Evolutionary conservation across 495 filamentous ascomycete genomes (phyloP).

Genomic region (Tuber borchii): DNA sequence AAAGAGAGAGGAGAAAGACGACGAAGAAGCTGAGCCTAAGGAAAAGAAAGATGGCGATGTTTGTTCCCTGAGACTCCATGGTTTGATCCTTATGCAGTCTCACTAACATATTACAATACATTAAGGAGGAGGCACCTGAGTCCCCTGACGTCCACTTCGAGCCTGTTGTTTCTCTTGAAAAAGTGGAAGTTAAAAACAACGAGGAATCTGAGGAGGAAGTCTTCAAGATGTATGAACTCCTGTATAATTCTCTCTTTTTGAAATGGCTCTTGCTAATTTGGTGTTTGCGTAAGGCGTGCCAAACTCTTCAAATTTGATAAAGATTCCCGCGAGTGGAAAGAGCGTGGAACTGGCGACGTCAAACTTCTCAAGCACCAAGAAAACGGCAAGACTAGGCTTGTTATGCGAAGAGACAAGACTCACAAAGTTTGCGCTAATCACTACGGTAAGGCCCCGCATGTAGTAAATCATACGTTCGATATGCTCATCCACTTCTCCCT

Average conservation of each 20-base stretch:
- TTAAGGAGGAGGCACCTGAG: slow-evolving; percentile 65
- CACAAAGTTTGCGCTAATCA: slow-evolving; percentile 99
- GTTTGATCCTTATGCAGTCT: neutral
- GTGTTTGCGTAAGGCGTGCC: slow-evolving; percentile 52
- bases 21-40: slow-evolving; percentile 55
- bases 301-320: slow-evolving; percentile 98
- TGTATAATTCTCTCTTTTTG: slow-evolving; percentile 1
- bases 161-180: slow-evolving; percentile 88
- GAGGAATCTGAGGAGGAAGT: slow-evolving; percentile 95
- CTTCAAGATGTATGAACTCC: slow-evolving; percentile 72
- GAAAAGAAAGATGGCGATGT: slow-evolving; percentile 54
- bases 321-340: slow-evolving; percentile 93
- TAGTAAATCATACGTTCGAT: slow-evolving; percentile 2
- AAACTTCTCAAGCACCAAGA: slow-evolving; percentile 96
- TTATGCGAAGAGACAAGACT: slow-evolving; percentile 99
- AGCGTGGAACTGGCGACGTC: slow-evolving; percentile 95
- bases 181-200: slow-evolving; percentile 94
- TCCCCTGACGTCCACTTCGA: slow-evolving; percentile 94
- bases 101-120: slow-evolving; percentile 20
- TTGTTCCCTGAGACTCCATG: slow-evolving; percentile 16
- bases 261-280: neutral
- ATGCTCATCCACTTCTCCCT: slow-evolving; percentile 22
- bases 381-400: slow-evolving; percentile 92
- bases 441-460: slow-evolving; percentile 65
- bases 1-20: slow-evolving; percentile 74